Evolutionary conservation across 805 yeast species (phyloP), one percentile per base, ranked within the genome.

Genomic region (Sugiyamaella chiloensis): DNA sequence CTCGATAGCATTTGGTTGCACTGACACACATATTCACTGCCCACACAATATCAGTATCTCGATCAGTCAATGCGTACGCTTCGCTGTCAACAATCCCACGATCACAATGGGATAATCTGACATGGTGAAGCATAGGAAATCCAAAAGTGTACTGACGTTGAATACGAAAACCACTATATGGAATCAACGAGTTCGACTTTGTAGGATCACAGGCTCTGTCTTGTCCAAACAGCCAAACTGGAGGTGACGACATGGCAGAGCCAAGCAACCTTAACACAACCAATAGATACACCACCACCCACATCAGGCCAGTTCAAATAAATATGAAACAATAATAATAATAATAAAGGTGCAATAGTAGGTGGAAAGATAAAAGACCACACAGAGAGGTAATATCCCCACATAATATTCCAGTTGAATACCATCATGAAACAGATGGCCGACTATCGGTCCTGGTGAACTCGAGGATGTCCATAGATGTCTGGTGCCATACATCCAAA

Each of bases 131-230:
- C 47, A 70, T 53, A 5, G 73, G 70, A 32, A 72, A 64, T 40
- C 71, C 74, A 20, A 73, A 59, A 19, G 72, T 67, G 49, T 73
- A 75, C 17, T 75, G 72, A 43, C 82, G 67, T 42, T 74, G 73
- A 1, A 81, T 63, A 47, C 75, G 75, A 55, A 80, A 77, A 0
- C 88, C 88, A 0, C 81, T 70, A 54, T 73, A 82, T 0, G 75
- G 72, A 32, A 58, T 35, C 9, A 64, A n/a, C 4, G 62, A 47
- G 24, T 62, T 55, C 0, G 48, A 46, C 8, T 60, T 58, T n/a
- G 50, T 23, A 12, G 70, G 64, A 47, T 69, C 68, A 56, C 78
- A 73, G 1, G 59, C 54, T 46, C 56, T 66, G 50, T 61, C 67
- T 41, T 57, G 64, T 44, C 49, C 56, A 23, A 56, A 52, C 23